phyloP scores from a whole-genome alignment of 2,329 filamentous ascomycete species.

The Chaetoscypha palmicola region DNA sequence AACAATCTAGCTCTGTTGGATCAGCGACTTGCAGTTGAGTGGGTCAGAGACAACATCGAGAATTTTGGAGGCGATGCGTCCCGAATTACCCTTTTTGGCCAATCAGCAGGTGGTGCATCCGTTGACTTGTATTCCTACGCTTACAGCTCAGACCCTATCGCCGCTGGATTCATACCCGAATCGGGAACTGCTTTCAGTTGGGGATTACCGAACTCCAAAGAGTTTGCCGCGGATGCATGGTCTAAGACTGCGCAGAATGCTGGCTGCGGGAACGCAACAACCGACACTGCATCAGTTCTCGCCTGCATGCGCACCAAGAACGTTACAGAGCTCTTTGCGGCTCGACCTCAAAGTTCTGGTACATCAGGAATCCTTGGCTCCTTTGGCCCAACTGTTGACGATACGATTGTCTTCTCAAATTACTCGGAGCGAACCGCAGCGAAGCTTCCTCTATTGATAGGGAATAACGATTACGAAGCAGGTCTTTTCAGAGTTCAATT shows the following conservation, averaged over 20 bases:
- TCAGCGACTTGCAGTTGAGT: slow-evolving; percentile 51
- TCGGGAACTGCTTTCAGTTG: slow-evolving; percentile 29
- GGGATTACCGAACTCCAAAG: slow-evolving; percentile 20
- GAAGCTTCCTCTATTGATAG: slow-evolving; percentile 28
- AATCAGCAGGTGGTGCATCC: slow-evolving; percentile 51
- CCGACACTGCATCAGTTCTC: slow-evolving; percentile 18
- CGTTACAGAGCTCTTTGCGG: slow-evolving; percentile 15
- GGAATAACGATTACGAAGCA: slow-evolving; percentile 32
- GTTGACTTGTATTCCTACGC: slow-evolving; percentile 32
- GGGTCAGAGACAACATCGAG: slow-evolving; percentile 53
- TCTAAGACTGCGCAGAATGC: slow-evolving; percentile 20
- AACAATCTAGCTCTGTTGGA: slow-evolving; percentile 57
- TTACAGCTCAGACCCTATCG: slow-evolving; percentile 29
- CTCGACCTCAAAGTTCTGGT: slow-evolving; percentile 13
- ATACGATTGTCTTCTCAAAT: slow-evolving; percentile 26
- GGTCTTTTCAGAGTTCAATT: slow-evolving; percentile 27
- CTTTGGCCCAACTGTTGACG: slow-evolving; percentile 28
- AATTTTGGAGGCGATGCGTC: slow-evolving; percentile 52
- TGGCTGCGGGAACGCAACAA: slow-evolving; percentile 27
- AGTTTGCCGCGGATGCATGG: slow-evolving; percentile 19
- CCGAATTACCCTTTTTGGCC: slow-evolving; percentile 48
- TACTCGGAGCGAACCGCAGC: slow-evolving; percentile 21
- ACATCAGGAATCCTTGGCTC: slow-evolving; percentile 12
- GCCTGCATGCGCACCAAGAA: slow-evolving; percentile 25
- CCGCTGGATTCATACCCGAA: slow-evolving; percentile 27